Base-by-base conservation (phyloP, 805 yeast species). In the Wickerhamomyces hampshirensis region DNA sequence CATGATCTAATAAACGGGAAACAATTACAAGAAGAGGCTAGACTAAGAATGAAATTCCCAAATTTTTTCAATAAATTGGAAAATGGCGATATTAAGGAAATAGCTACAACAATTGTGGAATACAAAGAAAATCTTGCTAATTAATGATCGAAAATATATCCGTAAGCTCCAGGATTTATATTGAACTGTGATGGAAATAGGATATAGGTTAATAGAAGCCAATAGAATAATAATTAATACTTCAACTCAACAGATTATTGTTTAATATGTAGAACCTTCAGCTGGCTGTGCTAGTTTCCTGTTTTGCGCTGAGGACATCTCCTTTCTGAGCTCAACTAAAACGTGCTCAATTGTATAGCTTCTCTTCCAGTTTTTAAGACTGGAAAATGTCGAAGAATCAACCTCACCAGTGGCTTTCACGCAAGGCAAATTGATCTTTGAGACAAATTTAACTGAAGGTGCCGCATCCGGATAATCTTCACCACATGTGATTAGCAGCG, bases 331-430 rank as follows among this genome's bases (percentile, higher is more conserved):
- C 53, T 89, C 98, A 46, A 89, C 71, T 46, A 93, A 69, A 6
- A 93, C 71, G n/a, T 88, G 84, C 62, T 93, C 98, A 88, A 93
- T 86, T 30, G 89, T 85, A 58, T 82, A 85, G n/a, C 77, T 69
- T 55, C 95, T 73, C 59, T 83, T 87, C 99, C 99, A 93, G 4
- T 36, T 71, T 37, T 74, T 71, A 58, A 93, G 73, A 12, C 81
- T 77, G 27, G 80, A 80, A 48, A 93, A 80, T 45, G 69, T 69
- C 8, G 60, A 43, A 9, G 70, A 55, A 18, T 71, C 65, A 3
- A 84, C 76, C 38, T 59, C 66, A 30, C 81, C 98, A 54, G 64
- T 71, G 30, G 56, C 48, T 23, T 53, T 66, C n/a, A 93, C 96
- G 55, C 95, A 88, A 1, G 97, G 96, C 39, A 93, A 69, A 58